Evolutionary conservation across 2,329 filamentous ascomycete species (phyloP).

Genomic region (Arthrocladium fulminans): DNA sequence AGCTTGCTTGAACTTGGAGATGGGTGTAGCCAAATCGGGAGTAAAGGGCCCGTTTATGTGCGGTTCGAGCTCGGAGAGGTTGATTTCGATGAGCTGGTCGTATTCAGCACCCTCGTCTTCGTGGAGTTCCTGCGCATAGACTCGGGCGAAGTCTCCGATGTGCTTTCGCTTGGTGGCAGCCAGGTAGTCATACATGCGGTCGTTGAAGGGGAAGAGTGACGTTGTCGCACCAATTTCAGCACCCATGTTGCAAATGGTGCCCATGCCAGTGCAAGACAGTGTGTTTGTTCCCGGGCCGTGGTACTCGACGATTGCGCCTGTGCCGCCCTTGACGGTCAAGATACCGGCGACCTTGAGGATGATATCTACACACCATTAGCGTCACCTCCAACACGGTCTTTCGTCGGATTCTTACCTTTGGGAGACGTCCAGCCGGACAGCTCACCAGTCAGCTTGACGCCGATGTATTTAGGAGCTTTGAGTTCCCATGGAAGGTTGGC

Average conservation of each 20-base stretch:
- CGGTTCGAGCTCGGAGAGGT: constrained; percentile 88
- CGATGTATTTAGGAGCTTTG: constrained; percentile 94
- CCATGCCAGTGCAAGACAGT: constrained; percentile 79
- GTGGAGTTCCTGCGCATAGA: constrained; percentile 75
- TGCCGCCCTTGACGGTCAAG: constrained; percentile 95
- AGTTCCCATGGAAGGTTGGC: constrained; percentile 94
- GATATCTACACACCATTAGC: constrained; percentile 54
- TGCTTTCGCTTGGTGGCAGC: constrained; percentile 78
- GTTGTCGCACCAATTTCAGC: constrained; percentile 66
- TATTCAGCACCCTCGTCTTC: constrained; percentile 89
- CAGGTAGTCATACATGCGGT: constrained; percentile 95
- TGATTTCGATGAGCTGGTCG: constrained; percentile 92
- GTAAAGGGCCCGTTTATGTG: constrained; percentile 99
- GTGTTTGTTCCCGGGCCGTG: constrained; percentile 59
- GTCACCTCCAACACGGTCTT: constrained; percentile 1
- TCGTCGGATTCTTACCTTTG: constrained; percentile 57
- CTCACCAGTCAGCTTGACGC: constrained; percentile 86
- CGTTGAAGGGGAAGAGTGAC: constrained; percentile 94
- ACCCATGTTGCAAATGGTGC: constrained; percentile 58
- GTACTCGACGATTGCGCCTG: constrained; percentile 60
- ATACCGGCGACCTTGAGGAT: constrained; percentile 97
- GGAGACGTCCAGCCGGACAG: constrained; percentile 85
- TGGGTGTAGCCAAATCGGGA: constrained; percentile 91
- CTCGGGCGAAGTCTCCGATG: constrained; percentile 82
- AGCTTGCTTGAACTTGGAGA: constrained; percentile 93